Base-by-base conservation (phyloP, 1,284 basidiomycete genomes). In the Xerocomus amazonicus region DNA sequence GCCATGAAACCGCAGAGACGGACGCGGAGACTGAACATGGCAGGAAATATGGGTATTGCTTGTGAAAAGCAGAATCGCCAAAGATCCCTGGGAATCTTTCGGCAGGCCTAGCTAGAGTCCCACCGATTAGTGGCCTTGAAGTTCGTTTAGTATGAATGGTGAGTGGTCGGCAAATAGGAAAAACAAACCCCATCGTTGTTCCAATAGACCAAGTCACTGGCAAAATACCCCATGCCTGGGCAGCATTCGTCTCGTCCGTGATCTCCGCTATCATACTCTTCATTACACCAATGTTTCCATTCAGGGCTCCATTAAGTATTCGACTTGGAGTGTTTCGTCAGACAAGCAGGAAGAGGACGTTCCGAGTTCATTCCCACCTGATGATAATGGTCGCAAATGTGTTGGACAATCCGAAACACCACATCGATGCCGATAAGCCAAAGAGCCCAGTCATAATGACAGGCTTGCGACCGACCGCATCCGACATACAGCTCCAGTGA, bases 401-500 rank as follows among this genome's bases (percentile, higher is more conserved):
- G 48, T 69, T 75, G 3, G 84, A 83, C 29, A 87, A 56, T 3
- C 85, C 85, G 56, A 88, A 84, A 47, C 72, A 76, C 49, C 79
- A 71, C 72, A 81, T 83, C 8, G 83, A 83, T 0, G 77, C 44
- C 8, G 77, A 76, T 3, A 83, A 63, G 12, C 84, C 84, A 32
- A 76, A 67, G 1, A 82, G 68, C 0, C 84, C 84, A 6, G 70
- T 71, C 49, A 86, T 66, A 41, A 87, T 72, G 23, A 88, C 73
- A 0, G 84, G 84, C 59, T 78, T 83, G 17, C 85, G 74, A 27
- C 85, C 85, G 16, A 85, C 70, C 34, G 72, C 66, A 60, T 87
- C 85, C 2, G 85, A 87, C 6, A 77, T 59, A 28, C 79, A 74
- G 60, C 81, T 83, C 84, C 84, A 87, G 56, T 82, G 78, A 29